Conservation (phyloP, 192 early-diverging fungal species). For the Allomyces macrogynus region DNA sequence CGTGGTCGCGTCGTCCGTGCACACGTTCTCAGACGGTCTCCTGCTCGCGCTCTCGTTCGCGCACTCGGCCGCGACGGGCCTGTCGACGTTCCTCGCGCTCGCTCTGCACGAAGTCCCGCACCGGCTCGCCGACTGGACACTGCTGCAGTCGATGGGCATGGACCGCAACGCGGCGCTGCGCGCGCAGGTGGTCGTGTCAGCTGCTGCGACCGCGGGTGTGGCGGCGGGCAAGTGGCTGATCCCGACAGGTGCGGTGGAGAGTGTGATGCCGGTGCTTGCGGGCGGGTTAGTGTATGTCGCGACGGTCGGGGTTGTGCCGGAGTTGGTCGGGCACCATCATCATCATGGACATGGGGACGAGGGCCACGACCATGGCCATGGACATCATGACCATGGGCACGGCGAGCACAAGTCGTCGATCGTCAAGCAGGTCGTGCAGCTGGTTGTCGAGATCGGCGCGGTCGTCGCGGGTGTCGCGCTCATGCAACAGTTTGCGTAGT, state of each 20-base stretch:
- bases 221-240: neutral
- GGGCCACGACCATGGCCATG: neutral
- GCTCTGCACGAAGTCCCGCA: slow-evolving; percentile 83
- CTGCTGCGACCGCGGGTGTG: neutral
- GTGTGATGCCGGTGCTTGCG: neutral
- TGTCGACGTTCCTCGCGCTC: slow-evolving; percentile 64
- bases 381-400: neutral
- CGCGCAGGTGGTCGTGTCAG: neutral
- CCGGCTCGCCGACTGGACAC: slow-evolving; percentile 74
- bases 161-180: neutral
- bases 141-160: slow-evolving; percentile 17
- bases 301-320: slow-evolving; percentile 64
- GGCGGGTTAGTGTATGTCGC: slow-evolving; percentile 76
- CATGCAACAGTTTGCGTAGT: too few relatives aligned
- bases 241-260: neutral
- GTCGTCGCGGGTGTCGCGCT: neutral
- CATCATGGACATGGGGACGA: neutral
- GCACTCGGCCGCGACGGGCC: slow-evolving; percentile 56
- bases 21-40: slow-evolving; percentile 72
- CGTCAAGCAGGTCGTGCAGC: neutral
- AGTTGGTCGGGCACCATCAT: slow-evolving; percentile 25
- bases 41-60: slow-evolving; percentile 70
- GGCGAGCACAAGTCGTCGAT: neutral
- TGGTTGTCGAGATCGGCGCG: neutral
- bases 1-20: slow-evolving; percentile 60